phyloP scores from a whole-genome alignment of 2,329 filamentous ascomycete genomes.

The Neopestalotiopsis clavispora region DNA sequence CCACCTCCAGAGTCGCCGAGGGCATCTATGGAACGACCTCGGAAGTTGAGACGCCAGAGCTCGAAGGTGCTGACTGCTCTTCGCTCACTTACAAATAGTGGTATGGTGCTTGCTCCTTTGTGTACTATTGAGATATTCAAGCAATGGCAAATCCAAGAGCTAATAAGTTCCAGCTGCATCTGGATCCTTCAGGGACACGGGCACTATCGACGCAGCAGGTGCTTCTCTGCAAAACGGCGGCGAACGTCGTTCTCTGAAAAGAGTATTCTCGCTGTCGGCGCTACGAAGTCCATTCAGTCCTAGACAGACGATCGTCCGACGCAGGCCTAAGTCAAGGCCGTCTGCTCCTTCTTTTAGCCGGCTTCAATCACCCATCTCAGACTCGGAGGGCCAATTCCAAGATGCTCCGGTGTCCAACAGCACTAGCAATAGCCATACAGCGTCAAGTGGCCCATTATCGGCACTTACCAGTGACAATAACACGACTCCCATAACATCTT shows the following conservation, averaged over 20 bases:
- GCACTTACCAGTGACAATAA: constrained; percentile 30
- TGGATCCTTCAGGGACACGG: constrained; percentile 6
- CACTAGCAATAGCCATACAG: constrained; percentile 32
- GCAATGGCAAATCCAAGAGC: background rate
- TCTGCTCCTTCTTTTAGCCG: constrained; percentile 42
- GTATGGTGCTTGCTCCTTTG: constrained; percentile 25
- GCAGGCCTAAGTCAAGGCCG: constrained; percentile 42
- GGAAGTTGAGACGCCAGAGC: constrained; percentile 45
- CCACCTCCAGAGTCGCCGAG: constrained; percentile 28
- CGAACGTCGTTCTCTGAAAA: constrained; percentile 30
- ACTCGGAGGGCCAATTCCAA: constrained; percentile 27
- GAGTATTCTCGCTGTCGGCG: constrained; percentile 45
- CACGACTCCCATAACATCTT: constrained; percentile 42
- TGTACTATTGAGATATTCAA: background rate
- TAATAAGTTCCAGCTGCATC: constrained; percentile 1
- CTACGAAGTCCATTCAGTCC: constrained; percentile 43
- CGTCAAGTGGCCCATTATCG: constrained; percentile 34
- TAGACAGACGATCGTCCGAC: constrained; percentile 47
- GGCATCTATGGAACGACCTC: constrained; percentile 32
- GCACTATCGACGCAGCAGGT: background rate
- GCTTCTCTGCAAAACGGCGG: constrained; percentile 21
- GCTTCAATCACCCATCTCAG: constrained; percentile 27
- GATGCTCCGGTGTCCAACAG: constrained; percentile 24
- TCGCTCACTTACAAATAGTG: constrained; percentile 46
- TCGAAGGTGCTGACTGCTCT: constrained; percentile 48